These are phyloP conservation scores for Viridothelium virens DNA, from an alignment of 495 filamentous ascomycete species.

Conservation along the genomic window DNA sequence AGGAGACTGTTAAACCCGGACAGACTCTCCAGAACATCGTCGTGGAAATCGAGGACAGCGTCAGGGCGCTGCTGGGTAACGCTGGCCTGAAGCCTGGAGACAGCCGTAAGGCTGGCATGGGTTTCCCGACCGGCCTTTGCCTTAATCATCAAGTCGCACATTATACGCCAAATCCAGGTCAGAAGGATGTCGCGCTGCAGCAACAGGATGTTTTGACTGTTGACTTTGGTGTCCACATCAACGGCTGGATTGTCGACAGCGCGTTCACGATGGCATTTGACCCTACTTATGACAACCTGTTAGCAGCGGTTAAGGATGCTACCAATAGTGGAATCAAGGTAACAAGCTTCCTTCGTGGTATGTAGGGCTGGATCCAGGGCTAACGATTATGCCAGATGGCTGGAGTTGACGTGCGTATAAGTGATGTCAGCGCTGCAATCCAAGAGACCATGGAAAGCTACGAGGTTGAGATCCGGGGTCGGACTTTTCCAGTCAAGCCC, in stretches of 20 bases:
- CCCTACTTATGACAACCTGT: slow-evolving; percentile 72
- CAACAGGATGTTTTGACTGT: slow-evolving; percentile 88
- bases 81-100: slow-evolving; percentile 72
- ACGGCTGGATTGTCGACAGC: slow-evolving; percentile 84
- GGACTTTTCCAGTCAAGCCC: slow-evolving; percentile 70
- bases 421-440: slow-evolving; percentile 67
- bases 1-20: slow-evolving; percentile 74
- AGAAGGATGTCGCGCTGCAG: slow-evolving; percentile 65
- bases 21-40: slow-evolving; percentile 73
- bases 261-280: slow-evolving; percentile 88
- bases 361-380: neutral
- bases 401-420: slow-evolving; percentile 72
- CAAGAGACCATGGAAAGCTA: slow-evolving; percentile 89
- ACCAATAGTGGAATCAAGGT: slow-evolving; percentile 75
- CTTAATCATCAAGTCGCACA: slow-evolving; percentile 85
- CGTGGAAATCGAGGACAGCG: slow-evolving; percentile 76
- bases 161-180: slow-evolving; percentile 86
- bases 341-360: slow-evolving; percentile 9
- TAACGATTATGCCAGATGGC: slow-evolving; percentile 47
- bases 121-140: slow-evolving; percentile 79
- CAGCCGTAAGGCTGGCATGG: slow-evolving; percentile 71
- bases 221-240: slow-evolving; percentile 86
- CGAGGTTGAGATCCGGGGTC: slow-evolving; percentile 70
- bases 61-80: slow-evolving; percentile 71
- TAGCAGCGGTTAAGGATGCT: slow-evolving; percentile 73